Evolutionary conservation across 768 basidiomycete genomes (phyloP).

Genomic region (Pulveroboletus frians): DNA sequence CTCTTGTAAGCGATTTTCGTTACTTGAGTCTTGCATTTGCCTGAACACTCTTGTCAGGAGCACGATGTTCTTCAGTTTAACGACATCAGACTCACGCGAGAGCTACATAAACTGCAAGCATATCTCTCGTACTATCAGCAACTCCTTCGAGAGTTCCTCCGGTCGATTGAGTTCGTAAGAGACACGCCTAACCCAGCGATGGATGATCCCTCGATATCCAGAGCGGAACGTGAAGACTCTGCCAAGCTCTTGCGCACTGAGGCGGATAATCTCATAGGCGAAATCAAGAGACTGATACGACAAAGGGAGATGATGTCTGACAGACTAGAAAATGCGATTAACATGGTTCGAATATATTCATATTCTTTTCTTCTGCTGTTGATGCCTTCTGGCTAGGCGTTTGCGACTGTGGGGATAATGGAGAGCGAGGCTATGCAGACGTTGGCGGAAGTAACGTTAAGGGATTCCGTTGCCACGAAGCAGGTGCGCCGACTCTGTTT

Average conservation of each 20-base stretch:
- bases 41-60: conserved; percentile 35
- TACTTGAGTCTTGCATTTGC: too few species aligned
- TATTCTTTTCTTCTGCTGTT: too few species aligned
- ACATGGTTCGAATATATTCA: conserved; percentile 22
- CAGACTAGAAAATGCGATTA: conserved; percentile 33
- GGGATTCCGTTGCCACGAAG: conserved; percentile 39
- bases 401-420: conserved; percentile 51
- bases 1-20: conserved; percentile 35
- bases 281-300: conserved; percentile 43
- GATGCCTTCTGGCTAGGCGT: conserved; percentile 37
- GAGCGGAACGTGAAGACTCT: conserved; percentile 18
- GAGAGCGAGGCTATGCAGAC: conserved; percentile 48
- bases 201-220: conserved; percentile 17
- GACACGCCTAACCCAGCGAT: conserved; percentile 47
- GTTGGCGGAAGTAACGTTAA: conserved; percentile 42
- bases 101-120: conserved; percentile 54
- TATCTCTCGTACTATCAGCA: conserved; percentile 53
- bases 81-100: conserved; percentile 44
- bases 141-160: conserved; percentile 49
- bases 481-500: conserved; percentile 15
- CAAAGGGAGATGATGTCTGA: conserved; percentile 29
- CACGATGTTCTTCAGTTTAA: conserved; percentile 36
- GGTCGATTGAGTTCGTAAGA: conserved; percentile 44
- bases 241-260: conserved; percentile 41
- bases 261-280: conserved; percentile 43